Conservation (phyloP, 148 eudicot genomes). For the Cornus controversa region DNA sequence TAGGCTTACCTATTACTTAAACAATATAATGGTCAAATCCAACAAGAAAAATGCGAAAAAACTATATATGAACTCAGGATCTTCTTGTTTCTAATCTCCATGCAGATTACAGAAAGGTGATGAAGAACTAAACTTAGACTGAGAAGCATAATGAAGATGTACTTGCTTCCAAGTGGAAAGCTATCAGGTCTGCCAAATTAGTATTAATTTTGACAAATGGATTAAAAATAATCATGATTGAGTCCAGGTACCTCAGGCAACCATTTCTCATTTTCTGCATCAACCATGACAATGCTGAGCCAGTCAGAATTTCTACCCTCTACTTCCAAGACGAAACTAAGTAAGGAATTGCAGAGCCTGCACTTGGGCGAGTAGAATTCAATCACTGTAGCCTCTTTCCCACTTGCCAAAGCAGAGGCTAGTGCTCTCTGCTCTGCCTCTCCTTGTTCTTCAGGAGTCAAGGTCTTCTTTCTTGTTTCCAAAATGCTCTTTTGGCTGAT, state of each 20-base stretch:
- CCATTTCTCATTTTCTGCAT: constrained; percentile 90
- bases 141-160: no score
- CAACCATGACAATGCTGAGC: constrained; percentile 90
- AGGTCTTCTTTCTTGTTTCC: constrained; percentile 22
- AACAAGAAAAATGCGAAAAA: no score
- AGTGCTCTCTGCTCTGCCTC: constrained; percentile 92
- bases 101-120: no score
- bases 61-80: no score
- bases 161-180: background rate
- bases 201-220: background rate
- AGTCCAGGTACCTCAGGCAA: constrained; percentile 73
- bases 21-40: background rate
- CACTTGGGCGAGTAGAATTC: constrained; percentile 93
- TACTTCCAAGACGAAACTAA: constrained; percentile 65
- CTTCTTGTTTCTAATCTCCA: no score
- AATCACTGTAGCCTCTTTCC: constrained; percentile 77
- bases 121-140: background rate
- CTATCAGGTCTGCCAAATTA: background rate
- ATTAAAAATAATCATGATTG: background rate
- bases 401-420: constrained; percentile 65
- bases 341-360: constrained; percentile 78
- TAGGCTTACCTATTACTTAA: background rate
- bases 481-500: constrained; percentile 14
- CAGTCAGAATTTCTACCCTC: constrained; percentile 75
- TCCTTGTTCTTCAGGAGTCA: constrained; percentile 60